These are phyloP conservation scores for Stropharia rugosoannulata DNA, from an alignment of 768 basidiomycete genomes.

Conservation along the genomic window DNA sequence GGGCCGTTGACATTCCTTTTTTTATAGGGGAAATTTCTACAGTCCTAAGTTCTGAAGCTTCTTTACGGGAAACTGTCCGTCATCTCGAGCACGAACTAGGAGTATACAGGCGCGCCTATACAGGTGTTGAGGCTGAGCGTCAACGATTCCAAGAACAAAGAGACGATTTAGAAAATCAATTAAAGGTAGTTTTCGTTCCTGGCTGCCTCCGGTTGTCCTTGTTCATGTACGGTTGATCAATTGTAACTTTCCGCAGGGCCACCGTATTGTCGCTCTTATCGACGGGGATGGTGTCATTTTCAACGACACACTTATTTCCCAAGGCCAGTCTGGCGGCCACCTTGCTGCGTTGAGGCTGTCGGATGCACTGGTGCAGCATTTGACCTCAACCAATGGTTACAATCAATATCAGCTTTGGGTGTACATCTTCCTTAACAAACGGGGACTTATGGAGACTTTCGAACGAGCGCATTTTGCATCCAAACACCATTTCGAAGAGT, in stretches of 20 bases:
- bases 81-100: conserved; percentile 39
- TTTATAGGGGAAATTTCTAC: conserved; percentile 36
- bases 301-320: conserved; percentile 45
- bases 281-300: conserved; percentile 73
- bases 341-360: conserved; percentile 50
- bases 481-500: conserved; percentile 55
- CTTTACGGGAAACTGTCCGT: conserved; percentile 28
- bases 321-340: conserved; percentile 59
- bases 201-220: background rate
- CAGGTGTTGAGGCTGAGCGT: conserved; percentile 34
- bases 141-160: conserved; percentile 33
- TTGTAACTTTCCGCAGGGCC: conserved; percentile 28
- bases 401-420: conserved; percentile 57
- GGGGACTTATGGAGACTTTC: conserved; percentile 55
- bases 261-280: conserved; percentile 50
- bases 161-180: conserved; percentile 37
- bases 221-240: background rate
- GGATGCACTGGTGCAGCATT: conserved; percentile 35
- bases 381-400: conserved; percentile 31
- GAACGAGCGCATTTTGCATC: conserved; percentile 35
- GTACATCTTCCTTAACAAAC: conserved; percentile 63
- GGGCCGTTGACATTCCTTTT: background rate
- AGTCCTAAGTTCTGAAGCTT: conserved; percentile 32
- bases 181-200: conserved; percentile 30
- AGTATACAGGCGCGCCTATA: conserved; percentile 43